Base-by-base conservation (phyloP, 1,284 basidiomycete genomes). In the Peniophora sp. region DNA sequence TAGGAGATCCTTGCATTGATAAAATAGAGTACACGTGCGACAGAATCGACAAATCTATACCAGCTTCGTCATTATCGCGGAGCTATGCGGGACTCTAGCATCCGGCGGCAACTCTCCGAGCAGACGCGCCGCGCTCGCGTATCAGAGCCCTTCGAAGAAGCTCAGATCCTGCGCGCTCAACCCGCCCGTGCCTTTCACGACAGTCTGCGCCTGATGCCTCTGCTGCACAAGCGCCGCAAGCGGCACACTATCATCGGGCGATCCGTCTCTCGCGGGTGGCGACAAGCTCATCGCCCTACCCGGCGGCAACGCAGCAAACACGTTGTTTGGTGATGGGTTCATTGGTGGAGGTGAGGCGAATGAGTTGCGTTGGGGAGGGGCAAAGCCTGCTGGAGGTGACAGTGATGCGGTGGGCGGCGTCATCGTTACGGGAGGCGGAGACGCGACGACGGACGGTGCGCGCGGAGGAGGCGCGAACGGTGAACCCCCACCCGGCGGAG, bases 111-210 rank as follows among this genome's bases (percentile, higher is more conserved):
- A n/a, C n/a, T n/a, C n/a, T n/a, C n/a, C n/a, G n/a, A n/a, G n/a
- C n/a, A n/a, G n/a, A n/a, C n/a, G n/a, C n/a, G 27, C 27, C 27
- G 5, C 27, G 5, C 27, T 32, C 12, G 12, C 6, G 6, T 12
- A 5, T 51, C 39, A 85, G 42, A 83, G 57, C 18, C 83, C 79
- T 63, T 87, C 85, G 58, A 87, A 87, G 59, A 87, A 87, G n/a
- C 79, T 84, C 51, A 86, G 61, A 69, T 86, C 85, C 63, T 85
- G 82, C 8, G 83, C 83, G 3, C 80, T 81, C 46, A 86, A 62
- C 5, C 79, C 79, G 8, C 79, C 72, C 3, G 64, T 68, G 42
- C 68, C 65, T 44, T 62, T 63, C 35, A 58, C 57, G 14, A 62
- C 55, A 8, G 59, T 50, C 37, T 59, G 45, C 3, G 15, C 42